Conservation (phyloP, 768 basidiomycete species). For the Trametes coccinea region DNA sequence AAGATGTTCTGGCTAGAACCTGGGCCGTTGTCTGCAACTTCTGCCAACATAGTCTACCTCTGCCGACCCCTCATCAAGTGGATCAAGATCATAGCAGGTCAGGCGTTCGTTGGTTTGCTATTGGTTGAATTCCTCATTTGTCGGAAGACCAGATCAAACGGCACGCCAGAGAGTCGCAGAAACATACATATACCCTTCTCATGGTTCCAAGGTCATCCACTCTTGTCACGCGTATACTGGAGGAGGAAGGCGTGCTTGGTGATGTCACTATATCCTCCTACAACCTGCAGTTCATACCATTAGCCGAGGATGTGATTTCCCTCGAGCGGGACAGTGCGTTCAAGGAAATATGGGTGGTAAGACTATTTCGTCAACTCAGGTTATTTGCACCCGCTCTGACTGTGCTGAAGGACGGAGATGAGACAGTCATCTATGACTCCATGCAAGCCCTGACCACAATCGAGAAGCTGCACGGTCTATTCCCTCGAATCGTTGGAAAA, state of each 20-base stretch:
- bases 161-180: slow-evolving; percentile 67
- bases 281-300: slow-evolving; percentile 90
- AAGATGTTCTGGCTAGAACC: slow-evolving; percentile 99
- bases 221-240: slow-evolving; percentile 80
- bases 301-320: slow-evolving; percentile 91
- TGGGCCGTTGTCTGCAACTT: slow-evolving; percentile 78
- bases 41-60: slow-evolving; percentile 90
- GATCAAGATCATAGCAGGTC: slow-evolving; percentile 91
- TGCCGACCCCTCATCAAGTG: slow-evolving; percentile 84
- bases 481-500: slow-evolving; percentile 91
- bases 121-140: slow-evolving; percentile 26
- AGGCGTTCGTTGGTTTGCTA: slow-evolving; percentile 27
- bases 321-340: slow-evolving; percentile 85
- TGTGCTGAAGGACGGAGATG: slow-evolving; percentile 79
- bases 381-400: slow-evolving; percentile 1
- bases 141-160: slow-evolving; percentile 86
- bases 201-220: slow-evolving; percentile 88
- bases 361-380: slow-evolving; percentile 31
- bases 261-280: slow-evolving; percentile 86
- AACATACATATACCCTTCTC: slow-evolving; percentile 83
- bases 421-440: slow-evolving; percentile 86
- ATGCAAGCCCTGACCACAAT: slow-evolving; percentile 82
- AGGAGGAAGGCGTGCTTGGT: slow-evolving; percentile 98
- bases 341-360: slow-evolving; percentile 88
- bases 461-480: slow-evolving; percentile 82